A percentile compares a stretch with the other conserved stretches of the same genome.
Conservation (phyloP, 2,329 filamentous ascomycete genomes). For the Thelonectria rubi region DNA sequence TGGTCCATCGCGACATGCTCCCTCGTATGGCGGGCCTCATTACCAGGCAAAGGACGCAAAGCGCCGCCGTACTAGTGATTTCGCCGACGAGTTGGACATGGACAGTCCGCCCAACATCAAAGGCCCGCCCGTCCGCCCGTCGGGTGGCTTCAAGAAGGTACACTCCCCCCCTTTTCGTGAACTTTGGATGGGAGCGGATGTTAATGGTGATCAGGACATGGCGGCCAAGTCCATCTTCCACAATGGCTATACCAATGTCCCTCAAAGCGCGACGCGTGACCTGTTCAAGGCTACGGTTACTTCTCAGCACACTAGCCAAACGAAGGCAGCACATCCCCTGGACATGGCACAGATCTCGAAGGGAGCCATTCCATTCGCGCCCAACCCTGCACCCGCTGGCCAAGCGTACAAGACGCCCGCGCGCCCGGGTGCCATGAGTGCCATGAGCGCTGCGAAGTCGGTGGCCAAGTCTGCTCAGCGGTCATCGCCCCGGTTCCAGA, state of each 20-base stretch:
- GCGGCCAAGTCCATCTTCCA: constrained; percentile 68
- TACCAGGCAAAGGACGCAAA: constrained; percentile 79
- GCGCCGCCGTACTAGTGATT: constrained; percentile 78
- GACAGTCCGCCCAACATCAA: constrained; percentile 71
- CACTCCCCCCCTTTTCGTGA: constrained; percentile 34
- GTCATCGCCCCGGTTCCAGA: constrained; percentile 85
- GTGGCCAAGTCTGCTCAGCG: constrained; percentile 67
- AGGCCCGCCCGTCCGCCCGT: constrained; percentile 86
- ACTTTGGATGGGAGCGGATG: background rate
- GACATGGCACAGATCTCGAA: constrained; percentile 90
- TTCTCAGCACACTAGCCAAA: constrained; percentile 71
- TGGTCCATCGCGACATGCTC: constrained; percentile 55
- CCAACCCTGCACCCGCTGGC: constrained; percentile 66
- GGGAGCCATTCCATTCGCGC: constrained; percentile 88
- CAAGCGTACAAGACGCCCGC: constrained; percentile 75
- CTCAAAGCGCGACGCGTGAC: constrained; percentile 62
- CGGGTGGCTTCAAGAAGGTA: constrained; percentile 75
- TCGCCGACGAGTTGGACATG: constrained; percentile 69
- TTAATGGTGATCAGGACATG: constrained; percentile 63
- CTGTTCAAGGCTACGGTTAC: constrained; percentile 74
- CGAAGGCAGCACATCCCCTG: constrained; percentile 72
- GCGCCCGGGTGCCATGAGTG: constrained; percentile 56
- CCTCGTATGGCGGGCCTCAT: constrained; percentile 63
- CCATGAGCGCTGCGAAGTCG: constrained; percentile 58
- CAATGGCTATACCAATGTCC: constrained; percentile 68